Evolutionary conservation across 2,329 filamentous ascomycete genomes (phyloP).

Genomic region (Diaporthe citriasiana): DNA sequence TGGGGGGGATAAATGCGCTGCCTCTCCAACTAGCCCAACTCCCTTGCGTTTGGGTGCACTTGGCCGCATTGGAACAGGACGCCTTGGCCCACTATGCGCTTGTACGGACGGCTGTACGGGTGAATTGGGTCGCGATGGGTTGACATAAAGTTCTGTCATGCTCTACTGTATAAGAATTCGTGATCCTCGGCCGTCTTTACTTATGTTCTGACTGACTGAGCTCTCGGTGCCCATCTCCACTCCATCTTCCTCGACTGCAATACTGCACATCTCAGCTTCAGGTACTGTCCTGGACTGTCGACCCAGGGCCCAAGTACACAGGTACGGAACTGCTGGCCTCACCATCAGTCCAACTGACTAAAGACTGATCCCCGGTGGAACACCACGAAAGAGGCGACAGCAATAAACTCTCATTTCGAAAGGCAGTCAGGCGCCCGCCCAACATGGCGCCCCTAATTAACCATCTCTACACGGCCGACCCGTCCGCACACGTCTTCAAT

Average conservation of each 20-base stretch:
- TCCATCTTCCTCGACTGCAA: neutral
- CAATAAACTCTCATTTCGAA: slow-evolving; percentile 45
- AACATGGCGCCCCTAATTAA: slow-evolving; percentile 74
- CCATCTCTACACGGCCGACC: slow-evolving; percentile 85
- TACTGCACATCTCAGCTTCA: neutral
- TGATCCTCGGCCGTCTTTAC: neutral
- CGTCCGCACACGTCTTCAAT: slow-evolving; percentile 85
- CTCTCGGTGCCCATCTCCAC: neutral
- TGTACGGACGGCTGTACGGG: slow-evolving; percentile 22
- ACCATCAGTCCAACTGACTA: neutral
- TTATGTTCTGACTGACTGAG: neutral
- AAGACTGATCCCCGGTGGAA: neutral
- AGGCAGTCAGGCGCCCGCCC: slow-evolving; percentile 40
- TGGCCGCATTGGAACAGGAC: slow-evolving; percentile 35
- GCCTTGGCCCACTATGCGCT: slow-evolving; percentile 36
- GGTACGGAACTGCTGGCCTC: neutral
- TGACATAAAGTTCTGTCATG: slow-evolving; percentile 16
- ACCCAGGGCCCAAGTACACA: neutral
- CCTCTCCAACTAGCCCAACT: slow-evolving; percentile 6
- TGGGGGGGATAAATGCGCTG: slow-evolving; percentile 19
- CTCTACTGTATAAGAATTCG: neutral
- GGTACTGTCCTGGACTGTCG: too few species aligned
- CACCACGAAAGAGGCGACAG: neutral
- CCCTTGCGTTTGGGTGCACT: neutral
- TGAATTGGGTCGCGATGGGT: slow-evolving; percentile 22